Evolutionary conservation across 2,329 filamentous ascomycete species (phyloP), one percentile per base, ranked within the genome.

Genomic region (Microdochium paspali): DNA sequence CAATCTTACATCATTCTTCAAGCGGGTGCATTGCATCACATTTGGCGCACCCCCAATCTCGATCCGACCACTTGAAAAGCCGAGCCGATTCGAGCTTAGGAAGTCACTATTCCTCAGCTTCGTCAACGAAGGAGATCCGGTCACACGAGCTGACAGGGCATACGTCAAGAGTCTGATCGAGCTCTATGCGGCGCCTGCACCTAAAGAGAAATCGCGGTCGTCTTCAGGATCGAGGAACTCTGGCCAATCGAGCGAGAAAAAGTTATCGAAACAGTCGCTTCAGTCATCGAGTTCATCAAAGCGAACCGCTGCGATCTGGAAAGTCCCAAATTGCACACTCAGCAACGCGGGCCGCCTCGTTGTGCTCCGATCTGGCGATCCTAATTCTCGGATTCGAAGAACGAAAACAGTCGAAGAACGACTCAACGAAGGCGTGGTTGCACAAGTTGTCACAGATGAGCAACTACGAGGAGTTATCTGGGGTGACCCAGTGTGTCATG

Each of bases 101-200:
- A 89, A 86, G 59, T 89, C 81, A 49, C 61, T 91, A 4, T 95
- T 95, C 61, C 74, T 88, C 46, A 80, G 77, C 39, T 89, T 95
- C 59, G 72, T 90, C 56, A 95, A 95, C 58, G 88, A 95, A 62
- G 89, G 89, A 3, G 90, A 95, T 54, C 87, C 87, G 0, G 85
- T 95, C 0, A 74, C 79, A 0, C 70, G 89, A 24, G 87, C 87
- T 0, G 88, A 94, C 59, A 85, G 81, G 63, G 75, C 79, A 0
- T 91, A 94, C 56, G 72, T 94, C 15, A 77, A 76, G 52, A 86
- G 80, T 28, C 69, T 94, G 10, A 65, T 93, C 1, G 82, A 86
- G 50, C 70, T 94, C 0, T 84, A 88, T 48, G 76, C 80, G 1
- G 73, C 76, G 0, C 79, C 86, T 0, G 65, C 74, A 1, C 81